Evolutionary conservation across 2,329 filamentous ascomycete species (phyloP), one percentile per base, ranked within the genome.

Genomic region (Sarocladium kiliense): DNA sequence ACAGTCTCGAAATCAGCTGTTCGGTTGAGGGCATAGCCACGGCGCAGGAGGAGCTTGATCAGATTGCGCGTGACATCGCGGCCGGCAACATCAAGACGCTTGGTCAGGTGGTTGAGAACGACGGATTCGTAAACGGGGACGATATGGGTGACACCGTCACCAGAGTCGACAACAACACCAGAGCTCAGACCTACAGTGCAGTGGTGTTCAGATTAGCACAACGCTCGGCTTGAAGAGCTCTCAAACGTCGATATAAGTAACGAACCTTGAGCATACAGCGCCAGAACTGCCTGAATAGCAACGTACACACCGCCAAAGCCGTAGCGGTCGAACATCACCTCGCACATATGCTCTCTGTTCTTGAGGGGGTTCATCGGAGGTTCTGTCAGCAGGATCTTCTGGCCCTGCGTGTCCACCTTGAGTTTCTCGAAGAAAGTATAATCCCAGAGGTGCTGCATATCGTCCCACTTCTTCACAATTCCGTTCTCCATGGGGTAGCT

Each of bases 401-500:
- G 91, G 62, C 91, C 93, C 21, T 84, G 84, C 2, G 94, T 85
- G 71, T 97, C 89, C 63, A 99, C 79, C 73, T 91, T 85, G 84
- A 99, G 89, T 84, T 97, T 97, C 72, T 99, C 93, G 74, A 84
- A 87, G 73, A 99, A 99, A 23, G 94, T 99, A 73, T 95, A 97
- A 76, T 99, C 93, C 94, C 94, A 99, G 55, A 99, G 86, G 70
- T 97, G 93, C 78, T 96, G 90, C 94, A 99, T 99, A 73, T 99
- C 94, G 65, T 99, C 94, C 94, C 94, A 99, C 69, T 91, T 92
- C 83, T 97, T 97, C 63, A 99, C 91, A 66, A 99, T 97, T 66
- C 94, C 94, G 72, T 99, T 99, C 74, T 99, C 94, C 94, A 99
- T 99, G 64, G 94, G 94, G 72, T 99, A 99, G 73, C 88, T 96